Conservation (phyloP, 1,139 yeast genomes). For the Meyerozyma guilliermondii region DNA sequence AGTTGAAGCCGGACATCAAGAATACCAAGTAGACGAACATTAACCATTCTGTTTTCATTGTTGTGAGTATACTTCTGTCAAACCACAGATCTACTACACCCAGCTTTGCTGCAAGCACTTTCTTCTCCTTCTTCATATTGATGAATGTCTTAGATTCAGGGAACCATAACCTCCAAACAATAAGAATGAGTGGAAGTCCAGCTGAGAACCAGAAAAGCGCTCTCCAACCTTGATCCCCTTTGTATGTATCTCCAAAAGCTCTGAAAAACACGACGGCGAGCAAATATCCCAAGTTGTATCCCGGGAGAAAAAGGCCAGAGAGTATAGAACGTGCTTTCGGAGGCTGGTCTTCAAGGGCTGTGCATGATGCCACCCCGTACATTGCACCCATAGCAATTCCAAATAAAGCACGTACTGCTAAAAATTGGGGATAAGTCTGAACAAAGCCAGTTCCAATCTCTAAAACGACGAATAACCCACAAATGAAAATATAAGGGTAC, state of each 20-base stretch:
- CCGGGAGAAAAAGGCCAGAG: slow-evolving; percentile 67
- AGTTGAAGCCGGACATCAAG: slow-evolving; percentile 46
- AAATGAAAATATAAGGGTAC: slow-evolving; percentile 58
- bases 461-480: slow-evolving; percentile 47
- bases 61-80: slow-evolving; percentile 10
- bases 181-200: slow-evolving; percentile 57
- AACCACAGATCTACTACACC: slow-evolving; percentile 8
- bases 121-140: slow-evolving; percentile 12
- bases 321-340: slow-evolving; percentile 54
- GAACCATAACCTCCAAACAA: slow-evolving; percentile 46
- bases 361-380: slow-evolving; percentile 63
- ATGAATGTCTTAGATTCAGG: slow-evolving; percentile 60
- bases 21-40: slow-evolving; percentile 40
- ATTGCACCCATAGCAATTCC: slow-evolving; percentile 72
- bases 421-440: slow-evolving; percentile 55
- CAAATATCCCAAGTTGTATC: slow-evolving; percentile 68
- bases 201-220: slow-evolving; percentile 78
- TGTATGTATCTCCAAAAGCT: slow-evolving; percentile 46
- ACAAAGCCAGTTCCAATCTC: slow-evolving; percentile 75
- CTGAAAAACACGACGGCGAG: slow-evolving; percentile 61
- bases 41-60: slow-evolving; percentile 38
- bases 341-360: slow-evolving; percentile 69
- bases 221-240: slow-evolving; percentile 57
- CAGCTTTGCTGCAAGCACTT: slow-evolving; percentile 7
- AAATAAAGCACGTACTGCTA: slow-evolving; percentile 65